Evolutionary conservation across 116 monocot genomes (phyloP).

Genomic region (Zostera marina): DNA sequence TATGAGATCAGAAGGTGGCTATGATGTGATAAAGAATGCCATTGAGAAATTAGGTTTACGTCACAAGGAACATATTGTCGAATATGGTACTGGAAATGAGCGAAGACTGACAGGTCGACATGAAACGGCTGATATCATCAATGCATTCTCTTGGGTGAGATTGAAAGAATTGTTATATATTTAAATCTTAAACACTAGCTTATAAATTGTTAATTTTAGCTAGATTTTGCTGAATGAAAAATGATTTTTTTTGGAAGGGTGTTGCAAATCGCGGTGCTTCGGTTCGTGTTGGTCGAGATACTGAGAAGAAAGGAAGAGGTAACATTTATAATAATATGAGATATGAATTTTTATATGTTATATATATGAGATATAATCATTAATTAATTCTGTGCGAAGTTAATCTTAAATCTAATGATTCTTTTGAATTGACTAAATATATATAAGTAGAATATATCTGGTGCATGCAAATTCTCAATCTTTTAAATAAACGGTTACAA

Average conservation of each 20-base stretch:
- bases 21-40: conserved; percentile 77
- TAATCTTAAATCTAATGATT: too few species aligned
- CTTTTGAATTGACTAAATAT: too few species aligned
- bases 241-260: conserved; percentile 24
- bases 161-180: neutral
- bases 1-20: conserved; percentile 91
- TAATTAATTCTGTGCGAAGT: too few species aligned
- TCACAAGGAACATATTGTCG: conserved; percentile 81
- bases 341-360: too few species aligned
- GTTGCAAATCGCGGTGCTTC: conserved; percentile 72
- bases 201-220: neutral
- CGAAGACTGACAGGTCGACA: conserved; percentile 81
- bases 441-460: too few species aligned
- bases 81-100: conserved; percentile 96
- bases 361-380: too few species aligned
- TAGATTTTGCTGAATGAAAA: neutral
- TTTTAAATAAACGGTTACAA: too few species aligned
- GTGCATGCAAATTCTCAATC: too few species aligned
- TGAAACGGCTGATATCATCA: conserved; percentile 82
- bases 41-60: conserved; percentile 81
- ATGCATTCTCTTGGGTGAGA: conserved; percentile 93
- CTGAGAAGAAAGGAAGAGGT: conserved; percentile 57
- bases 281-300: conserved; percentile 58
- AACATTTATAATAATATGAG: too few species aligned
- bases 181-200: neutral